Percentiles rank a stretch among this genome's conserved stretches.
Evolutionary conservation across 2,329 filamentous ascomycete species (phyloP).

Genomic region (Cladobotryum mycophilum): DNA sequence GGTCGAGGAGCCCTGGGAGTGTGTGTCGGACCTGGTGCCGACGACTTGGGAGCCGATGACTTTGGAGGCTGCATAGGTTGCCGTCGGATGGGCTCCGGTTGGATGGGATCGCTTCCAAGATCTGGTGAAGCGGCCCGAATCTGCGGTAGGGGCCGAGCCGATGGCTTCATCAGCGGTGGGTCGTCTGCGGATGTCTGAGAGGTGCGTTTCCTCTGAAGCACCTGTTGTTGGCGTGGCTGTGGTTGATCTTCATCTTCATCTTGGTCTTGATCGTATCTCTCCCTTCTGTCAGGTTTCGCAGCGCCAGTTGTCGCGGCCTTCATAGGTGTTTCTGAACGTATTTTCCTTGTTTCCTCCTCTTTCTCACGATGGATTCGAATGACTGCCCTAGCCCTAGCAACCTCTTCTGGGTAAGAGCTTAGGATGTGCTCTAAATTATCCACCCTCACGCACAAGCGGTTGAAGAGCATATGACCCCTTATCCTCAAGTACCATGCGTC

Average conservation of each 20-base stretch:
- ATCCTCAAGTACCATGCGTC: slow-evolving; percentile 37
- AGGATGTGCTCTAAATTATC: slow-evolving; percentile 30
- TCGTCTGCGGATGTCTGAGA: background rate
- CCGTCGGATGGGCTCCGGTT: background rate
- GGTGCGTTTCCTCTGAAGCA: no score
- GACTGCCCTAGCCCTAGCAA: slow-evolving; percentile 16
- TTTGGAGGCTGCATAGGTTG: slow-evolving; percentile 1
- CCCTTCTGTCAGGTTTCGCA: no score
- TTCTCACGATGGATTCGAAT: slow-evolving; percentile 5
- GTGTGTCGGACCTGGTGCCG: slow-evolving; percentile 14
- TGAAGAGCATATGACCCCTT: slow-evolving; percentile 23
- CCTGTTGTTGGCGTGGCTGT: no score
- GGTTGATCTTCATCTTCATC: no score
- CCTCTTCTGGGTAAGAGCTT: slow-evolving; percentile 27
- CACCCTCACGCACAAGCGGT: slow-evolving; percentile 27
- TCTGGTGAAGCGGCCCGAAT: slow-evolving; percentile 3
- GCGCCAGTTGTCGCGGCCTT: no score
- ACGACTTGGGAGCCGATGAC: slow-evolving; percentile 8
- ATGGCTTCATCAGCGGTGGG: background rate
- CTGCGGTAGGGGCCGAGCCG: background rate
- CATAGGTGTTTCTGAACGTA: no score
- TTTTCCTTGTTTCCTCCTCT: no score
- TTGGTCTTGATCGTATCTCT: no score
- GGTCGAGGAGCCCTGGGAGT: slow-evolving; percentile 12
- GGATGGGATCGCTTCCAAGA: slow-evolving; percentile 6